Base-by-base conservation (phyloP, 345 rosid genomes). In the Theobroma cacao region DNA sequence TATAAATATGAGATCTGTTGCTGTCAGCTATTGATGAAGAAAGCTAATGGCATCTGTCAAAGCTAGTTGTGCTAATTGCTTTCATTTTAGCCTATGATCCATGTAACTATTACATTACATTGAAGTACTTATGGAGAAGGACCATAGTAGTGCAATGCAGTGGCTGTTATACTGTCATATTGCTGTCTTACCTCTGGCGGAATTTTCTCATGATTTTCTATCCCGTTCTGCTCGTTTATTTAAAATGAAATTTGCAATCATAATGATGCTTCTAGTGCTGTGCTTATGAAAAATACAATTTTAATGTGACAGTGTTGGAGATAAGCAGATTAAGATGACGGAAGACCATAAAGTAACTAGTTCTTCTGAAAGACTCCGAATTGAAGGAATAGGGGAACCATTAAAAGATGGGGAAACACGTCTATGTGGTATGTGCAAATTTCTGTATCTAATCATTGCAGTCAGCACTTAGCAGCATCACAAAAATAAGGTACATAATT, bases 341-440 rank as follows among this genome's bases (percentile, higher is more conserved):
- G 98, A 91, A 86, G 99, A 97, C 85, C 99, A 94, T 82, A 87
- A 94, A 84, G 80, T 94, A 52, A 75, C 79, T 72, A 94, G 98
- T 85, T 53, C 77, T 83, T 86, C 90, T 6, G 99, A 97, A 87
- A 89, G 90, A 87, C 87, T 81, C 36, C 85, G 98, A 75, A 80
- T 97, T 20, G 81, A 82, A 75, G 90, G 87, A 64, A 75, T 77
- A 26, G 99, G 99, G 60, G 85, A 89, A 33, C 90, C 96, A 22
- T 75, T 97, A 86, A 91, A 84, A 86, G 96, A 93, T 60, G 94
- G 91, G 48, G 98, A 97, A 81, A 86, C 89, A 0, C 90, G 97
- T 61, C 81, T 97, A 60, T 88, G 87, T 34, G 98, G 99, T 92
- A 86, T 55, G 75, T 20, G n/a, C 74, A 77, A 43, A 77, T 52